phyloP scores from a whole-genome alignment of 352 stramenopile genomes.

The Bremia lactucae region DNA sequence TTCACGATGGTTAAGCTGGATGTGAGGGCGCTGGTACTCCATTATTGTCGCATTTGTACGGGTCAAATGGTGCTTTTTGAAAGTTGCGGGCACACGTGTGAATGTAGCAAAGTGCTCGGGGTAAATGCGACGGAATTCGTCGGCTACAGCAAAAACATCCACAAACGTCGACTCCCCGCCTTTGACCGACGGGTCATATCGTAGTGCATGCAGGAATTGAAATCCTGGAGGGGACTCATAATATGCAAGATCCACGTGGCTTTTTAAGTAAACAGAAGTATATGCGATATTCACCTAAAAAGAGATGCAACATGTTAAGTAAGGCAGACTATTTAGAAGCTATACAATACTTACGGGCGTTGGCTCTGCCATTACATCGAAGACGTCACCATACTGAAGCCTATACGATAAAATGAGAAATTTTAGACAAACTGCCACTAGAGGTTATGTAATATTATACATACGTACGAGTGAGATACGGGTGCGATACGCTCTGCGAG shows the following conservation, averaged over 20 bases:
- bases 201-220: constrained; percentile 89
- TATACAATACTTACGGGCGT: constrained; percentile 44
- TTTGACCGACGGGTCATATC: constrained; percentile 76
- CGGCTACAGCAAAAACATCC: constrained; percentile 66
- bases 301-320: background rate
- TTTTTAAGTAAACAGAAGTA: constrained; percentile 82
- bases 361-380: constrained; percentile 73
- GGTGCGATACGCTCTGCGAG: constrained; percentile 71
- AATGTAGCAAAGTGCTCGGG: constrained; percentile 68
- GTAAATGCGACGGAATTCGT: constrained; percentile 52
- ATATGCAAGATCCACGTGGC: constrained; percentile 93
- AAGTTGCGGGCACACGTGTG: constrained; percentile 85
- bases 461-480: constrained; percentile 69
- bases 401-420: constrained; percentile 12
- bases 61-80: constrained; percentile 90
- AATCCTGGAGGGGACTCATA: constrained; percentile 94
- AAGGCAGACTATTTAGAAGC: too few species aligned
- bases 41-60: constrained; percentile 84
- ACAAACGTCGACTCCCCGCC: constrained; percentile 81
- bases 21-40: constrained; percentile 91
- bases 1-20: constrained; percentile 76
- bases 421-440: background rate
- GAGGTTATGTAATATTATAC: background rate
- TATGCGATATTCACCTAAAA: constrained; percentile 91
- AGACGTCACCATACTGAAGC: constrained; percentile 80